Evolutionary conservation across 371 early-diverging fungal species (phyloP), one percentile per base, ranked within the genome.

Genomic region (Lichtheimia hyalospora): DNA sequence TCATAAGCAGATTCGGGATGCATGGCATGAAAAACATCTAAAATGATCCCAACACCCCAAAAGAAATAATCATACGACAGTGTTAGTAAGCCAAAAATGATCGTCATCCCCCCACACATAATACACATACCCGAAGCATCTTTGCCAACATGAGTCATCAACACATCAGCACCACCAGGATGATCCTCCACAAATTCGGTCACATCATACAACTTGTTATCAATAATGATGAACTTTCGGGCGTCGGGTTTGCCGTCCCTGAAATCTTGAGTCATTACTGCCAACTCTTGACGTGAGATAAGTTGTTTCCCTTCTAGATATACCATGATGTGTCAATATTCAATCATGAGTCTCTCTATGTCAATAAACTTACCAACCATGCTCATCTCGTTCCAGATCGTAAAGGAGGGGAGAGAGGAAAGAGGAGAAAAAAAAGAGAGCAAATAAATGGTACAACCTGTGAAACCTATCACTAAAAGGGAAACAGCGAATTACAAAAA

Each of bases 11-110:
- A 76, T 61, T 77, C 80, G 15, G 86, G 86, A 68, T 94, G 95
- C 86, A 94, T 91, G 20, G 88, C 89, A 63, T 92, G 87, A 70
- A 96, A 96, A 7, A 91, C 90, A 65, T 92, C 95, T 87, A 63
- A 6, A 34, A 10, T n/a, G n/a, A n/a, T n/a, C n/a, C n/a, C n/a
- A n/a, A n/a, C 27, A 3, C 34, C 28, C 34, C 34, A 34, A 34
- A 34, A 34, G 34, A 34, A 34, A 40, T 56, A 34, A 40, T 56
- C 20, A 42, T 21, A 25, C 16, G 23, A 51, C 51, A 20, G n/a
- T n/a, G 21, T 18, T 18, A 18, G 21, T 21, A 16, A 18, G 51
- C 12, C 51, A 21, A n/a, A 50, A 23, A 13, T 16, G 23, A 18
- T 18, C 41, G 21, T 23, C 41, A 14, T 20, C 27, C 44, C 3